These are phyloP conservation scores for Recurvomyces mirabilis DNA, from an alignment of 495 filamentous ascomycete species.

Conservation along the genomic window DNA sequence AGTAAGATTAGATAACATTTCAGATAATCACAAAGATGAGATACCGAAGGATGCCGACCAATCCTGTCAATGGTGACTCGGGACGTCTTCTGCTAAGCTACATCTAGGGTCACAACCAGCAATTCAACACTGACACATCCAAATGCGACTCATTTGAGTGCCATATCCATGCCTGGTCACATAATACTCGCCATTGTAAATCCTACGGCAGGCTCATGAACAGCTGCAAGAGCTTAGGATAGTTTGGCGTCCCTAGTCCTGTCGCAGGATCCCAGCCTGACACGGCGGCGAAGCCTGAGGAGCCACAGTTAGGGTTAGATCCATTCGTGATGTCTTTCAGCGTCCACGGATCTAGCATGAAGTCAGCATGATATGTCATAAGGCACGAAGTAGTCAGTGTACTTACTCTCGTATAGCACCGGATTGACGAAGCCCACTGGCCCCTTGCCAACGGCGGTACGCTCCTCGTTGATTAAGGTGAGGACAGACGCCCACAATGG, in stretches of 20 bases:
- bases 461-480: conserved; percentile 16
- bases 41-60: no score
- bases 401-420: conserved; percentile 18
- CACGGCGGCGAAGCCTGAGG: not conserved
- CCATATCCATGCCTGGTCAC: no score
- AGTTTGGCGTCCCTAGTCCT: not conserved
- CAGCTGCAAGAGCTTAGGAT: not conserved
- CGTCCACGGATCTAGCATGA: conserved; percentile 18
- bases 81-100: no score
- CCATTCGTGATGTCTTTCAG: conserved; percentile 54
- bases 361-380: not conserved
- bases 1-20: no score
- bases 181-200: no score
- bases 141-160: no score
- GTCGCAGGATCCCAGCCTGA: not conserved
- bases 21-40: no score
- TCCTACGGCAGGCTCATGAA: no score
- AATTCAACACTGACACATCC: no score
- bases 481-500: conserved; percentile 26
- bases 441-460: conserved; percentile 9
- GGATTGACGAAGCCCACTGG: conserved; percentile 26
- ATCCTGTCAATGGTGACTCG: no score
- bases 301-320: not conserved
- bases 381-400: not conserved
- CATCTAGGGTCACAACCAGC: no score